Conservation (phyloP, 148 eudicot species). For the Amaranthus hypochondriacus region DNA sequence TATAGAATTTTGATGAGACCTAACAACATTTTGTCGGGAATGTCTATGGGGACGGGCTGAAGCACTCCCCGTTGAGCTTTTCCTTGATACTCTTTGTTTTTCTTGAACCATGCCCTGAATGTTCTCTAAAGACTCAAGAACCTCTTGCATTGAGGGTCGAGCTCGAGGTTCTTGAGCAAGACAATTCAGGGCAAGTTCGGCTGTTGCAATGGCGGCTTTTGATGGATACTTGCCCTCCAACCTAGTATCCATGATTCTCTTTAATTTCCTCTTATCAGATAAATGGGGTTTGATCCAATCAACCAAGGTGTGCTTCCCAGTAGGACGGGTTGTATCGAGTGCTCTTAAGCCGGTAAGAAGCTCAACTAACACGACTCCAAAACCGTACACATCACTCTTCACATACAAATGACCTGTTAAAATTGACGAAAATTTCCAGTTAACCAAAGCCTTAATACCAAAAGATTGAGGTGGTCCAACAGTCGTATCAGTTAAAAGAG, state of each 20-base stretch:
- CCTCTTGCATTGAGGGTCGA: slow-evolving; percentile 79
- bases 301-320: slow-evolving; percentile 34
- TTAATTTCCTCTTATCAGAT: slow-evolving; percentile 47
- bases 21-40: slow-evolving; percentile 22
- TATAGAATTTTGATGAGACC: slow-evolving; percentile 26
- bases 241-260: slow-evolving; percentile 57
- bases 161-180: slow-evolving; percentile 41
- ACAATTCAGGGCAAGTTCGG: slow-evolving; percentile 65
- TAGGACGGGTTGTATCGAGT: slow-evolving; percentile 52
- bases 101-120: slow-evolving; percentile 31
- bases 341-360: slow-evolving; percentile 65
- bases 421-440: neutral
- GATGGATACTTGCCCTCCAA: slow-evolving; percentile 69
- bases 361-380: slow-evolving; percentile 77
- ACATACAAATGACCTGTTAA: slow-evolving; percentile 74
- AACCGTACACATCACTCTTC: slow-evolving; percentile 80
- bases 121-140: slow-evolving; percentile 44
- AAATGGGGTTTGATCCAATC: slow-evolving; percentile 74
- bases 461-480: neutral
- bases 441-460: neutral
- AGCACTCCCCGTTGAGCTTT: slow-evolving; percentile 21
- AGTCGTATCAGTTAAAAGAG: neutral
- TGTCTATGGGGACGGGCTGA: slow-evolving; percentile 23
- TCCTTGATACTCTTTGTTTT: slow-evolving; percentile 35
- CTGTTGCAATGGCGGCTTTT: slow-evolving; percentile 48